Percentiles rank a stretch among this genome's conserved stretches.
phyloP scores from a whole-genome alignment of 306 rosid species.

The Lagenaria siceraria region DNA sequence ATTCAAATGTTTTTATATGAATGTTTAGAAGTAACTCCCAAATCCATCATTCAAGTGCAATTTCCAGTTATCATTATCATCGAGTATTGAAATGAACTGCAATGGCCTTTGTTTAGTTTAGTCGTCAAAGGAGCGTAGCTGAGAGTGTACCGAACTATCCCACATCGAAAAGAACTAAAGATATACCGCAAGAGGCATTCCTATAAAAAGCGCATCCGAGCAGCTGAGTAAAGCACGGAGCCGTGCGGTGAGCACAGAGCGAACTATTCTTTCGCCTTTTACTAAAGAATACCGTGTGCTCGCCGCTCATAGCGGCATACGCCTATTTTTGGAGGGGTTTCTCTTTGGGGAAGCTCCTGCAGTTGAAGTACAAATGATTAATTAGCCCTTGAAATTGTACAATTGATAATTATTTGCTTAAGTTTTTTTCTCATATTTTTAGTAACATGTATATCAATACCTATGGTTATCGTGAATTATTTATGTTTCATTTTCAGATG shows the following conservation, averaged over 20 bases:
- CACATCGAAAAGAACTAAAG: background rate
- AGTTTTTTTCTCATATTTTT: no score
- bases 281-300: conserved; percentile 58
- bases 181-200: background rate
- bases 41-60: background rate
- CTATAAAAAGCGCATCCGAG: background rate
- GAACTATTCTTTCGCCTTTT: conserved; percentile 69
- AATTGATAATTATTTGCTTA: no score
- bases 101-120: background rate
- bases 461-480: no score
- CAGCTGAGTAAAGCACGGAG: background rate
- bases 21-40: background rate
- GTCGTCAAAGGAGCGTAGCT: background rate
- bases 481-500: no score
- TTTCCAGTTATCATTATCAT: background rate
- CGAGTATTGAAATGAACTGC: background rate
- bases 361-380: no score
- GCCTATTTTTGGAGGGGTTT: conserved; percentile 3
- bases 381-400: no score
- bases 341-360: background rate
- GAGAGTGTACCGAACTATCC: background rate
- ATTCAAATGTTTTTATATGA: no score
- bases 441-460: no score
- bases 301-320: conserved; percentile 4
- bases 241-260: conserved; percentile 22